Base-by-base conservation (phyloP, 176 grass and related monocot genomes). In the Thinopyrum elongatum region DNA sequence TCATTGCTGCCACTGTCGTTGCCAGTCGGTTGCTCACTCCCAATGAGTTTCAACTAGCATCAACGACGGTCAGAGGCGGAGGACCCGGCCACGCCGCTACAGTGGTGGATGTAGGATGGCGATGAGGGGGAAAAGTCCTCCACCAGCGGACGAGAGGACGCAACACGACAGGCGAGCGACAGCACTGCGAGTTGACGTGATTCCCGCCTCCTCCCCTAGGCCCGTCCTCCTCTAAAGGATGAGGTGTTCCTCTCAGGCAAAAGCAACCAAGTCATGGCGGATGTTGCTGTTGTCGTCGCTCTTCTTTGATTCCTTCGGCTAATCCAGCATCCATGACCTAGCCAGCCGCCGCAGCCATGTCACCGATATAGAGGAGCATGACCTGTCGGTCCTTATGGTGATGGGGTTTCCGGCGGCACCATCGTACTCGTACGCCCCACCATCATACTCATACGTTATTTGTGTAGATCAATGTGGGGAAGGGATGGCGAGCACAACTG, bases 11-110 rank as follows among this genome's bases (percentile, higher is more conserved):
- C 86, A 61, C 84, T 89, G 11, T 59, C 87, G 70, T 84, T 84
- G 64, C 64, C 82, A 15, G 33, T 78, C 25, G 67, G 36, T 17
- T 77, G 71, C 9, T 78, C 81, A 4, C 75, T 74, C 59, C 82
- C 86, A 1, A 98, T 88, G 21, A 98, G 86, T 90, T 98, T 95
- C 65, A 98, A 83, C 90, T 94, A 92, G 65, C 90, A 85, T 26
- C 92, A 3, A n/a, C 88, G 57, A 17, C 82, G 49, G 76, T 87
- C 84, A 3, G 89, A 87, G 46, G 80, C 75, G 10, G 85, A 68
- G 33, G 90, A 87, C 29, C 87, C 76, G 17, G 77, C 74, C 2
- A 84, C 74, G 76, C 76, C 87, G 75, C 66, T 90, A 81, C 58
- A 89, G 36, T 65, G 85, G 38, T 66, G 86, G 26, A 25, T 74